Evolutionary conservation across 163 green algal genomes (phyloP).

Genomic region (Chlorella variabilis): DNA sequence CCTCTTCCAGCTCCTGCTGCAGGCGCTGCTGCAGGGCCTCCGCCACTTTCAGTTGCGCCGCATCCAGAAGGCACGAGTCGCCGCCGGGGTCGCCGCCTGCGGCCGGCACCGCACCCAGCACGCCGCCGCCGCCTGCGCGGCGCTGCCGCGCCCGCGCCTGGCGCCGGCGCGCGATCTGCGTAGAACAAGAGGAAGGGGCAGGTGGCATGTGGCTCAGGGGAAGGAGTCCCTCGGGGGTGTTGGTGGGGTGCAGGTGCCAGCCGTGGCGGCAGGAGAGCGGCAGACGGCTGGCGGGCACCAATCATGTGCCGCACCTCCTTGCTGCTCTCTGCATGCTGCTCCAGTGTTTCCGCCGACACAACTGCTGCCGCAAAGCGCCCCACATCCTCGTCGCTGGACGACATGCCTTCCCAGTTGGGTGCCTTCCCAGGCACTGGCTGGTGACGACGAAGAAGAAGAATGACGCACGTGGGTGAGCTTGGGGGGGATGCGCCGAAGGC

Average conservation of each 20-base stretch:
- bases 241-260: too few species aligned
- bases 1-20: slow-evolving; percentile 21
- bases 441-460: too few species aligned
- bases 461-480: too few species aligned
- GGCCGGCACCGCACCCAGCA: background rate
- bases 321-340: slow-evolving; percentile 11
- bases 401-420: background rate
- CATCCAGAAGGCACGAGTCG: slow-evolving; percentile 11
- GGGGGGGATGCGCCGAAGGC: too few species aligned
- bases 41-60: slow-evolving; percentile 24
- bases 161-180: slow-evolving; percentile 8
- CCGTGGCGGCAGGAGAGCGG: too few species aligned
- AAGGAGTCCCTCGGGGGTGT: too few species aligned
- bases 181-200: too few species aligned
- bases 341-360: background rate
- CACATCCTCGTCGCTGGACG: slow-evolving; percentile 1
- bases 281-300: too few species aligned
- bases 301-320: too few species aligned
- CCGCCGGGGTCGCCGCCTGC: background rate
- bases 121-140: slow-evolving; percentile 16
- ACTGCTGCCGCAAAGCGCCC: slow-evolving; percentile 11
- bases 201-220: too few species aligned
- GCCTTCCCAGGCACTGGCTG: too few species aligned
- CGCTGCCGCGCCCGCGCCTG: slow-evolving; percentile 8
- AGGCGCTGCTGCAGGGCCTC: slow-evolving; percentile 20